phyloP scores from a whole-genome alignment of 1,139 yeast species.

The Zygosaccharomyces pseudobailii region DNA sequence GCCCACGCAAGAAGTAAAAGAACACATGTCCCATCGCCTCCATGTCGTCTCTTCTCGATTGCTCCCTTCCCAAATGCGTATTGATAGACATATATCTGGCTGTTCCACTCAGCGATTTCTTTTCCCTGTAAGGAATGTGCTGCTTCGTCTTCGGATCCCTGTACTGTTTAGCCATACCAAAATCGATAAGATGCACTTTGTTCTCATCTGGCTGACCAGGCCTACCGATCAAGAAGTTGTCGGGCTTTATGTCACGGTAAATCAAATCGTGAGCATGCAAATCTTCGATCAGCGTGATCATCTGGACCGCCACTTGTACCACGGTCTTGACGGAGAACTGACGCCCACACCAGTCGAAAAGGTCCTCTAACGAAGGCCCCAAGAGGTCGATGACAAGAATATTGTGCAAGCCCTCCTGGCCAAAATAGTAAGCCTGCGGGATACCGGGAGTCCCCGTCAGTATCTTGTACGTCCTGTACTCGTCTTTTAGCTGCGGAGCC shows the following conservation, averaged over 20 bases:
- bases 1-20: slow-evolving; percentile 91
- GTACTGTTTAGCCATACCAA: slow-evolving; percentile 93
- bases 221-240: slow-evolving; percentile 92
- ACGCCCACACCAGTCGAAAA: slow-evolving; percentile 80
- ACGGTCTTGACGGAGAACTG: slow-evolving; percentile 65
- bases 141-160: slow-evolving; percentile 93
- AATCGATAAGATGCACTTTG: slow-evolving; percentile 91
- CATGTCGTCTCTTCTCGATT: slow-evolving; percentile 92
- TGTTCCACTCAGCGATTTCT: slow-evolving; percentile 93
- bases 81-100: slow-evolving; percentile 95
- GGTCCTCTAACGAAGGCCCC: slow-evolving; percentile 74
- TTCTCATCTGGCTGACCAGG: slow-evolving; percentile 63
- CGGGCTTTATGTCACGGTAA: slow-evolving; percentile 83
- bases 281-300: slow-evolving; percentile 62
- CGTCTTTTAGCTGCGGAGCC: slow-evolving; percentile 76
- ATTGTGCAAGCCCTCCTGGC: slow-evolving; percentile 76
- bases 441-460: slow-evolving; percentile 58
- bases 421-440: slow-evolving; percentile 73
- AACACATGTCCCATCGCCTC: slow-evolving; percentile 94
- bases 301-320: slow-evolving; percentile 68
- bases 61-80: slow-evolving; percentile 96
- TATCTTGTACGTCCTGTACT: slow-evolving; percentile 67
- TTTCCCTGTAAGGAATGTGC: slow-evolving; percentile 95
- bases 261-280: slow-evolving; percentile 67
- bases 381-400: slow-evolving; percentile 66